Evolutionary conservation across 495 filamentous ascomycete genomes (phyloP).

Genomic region (Cercophora scortea): DNA sequence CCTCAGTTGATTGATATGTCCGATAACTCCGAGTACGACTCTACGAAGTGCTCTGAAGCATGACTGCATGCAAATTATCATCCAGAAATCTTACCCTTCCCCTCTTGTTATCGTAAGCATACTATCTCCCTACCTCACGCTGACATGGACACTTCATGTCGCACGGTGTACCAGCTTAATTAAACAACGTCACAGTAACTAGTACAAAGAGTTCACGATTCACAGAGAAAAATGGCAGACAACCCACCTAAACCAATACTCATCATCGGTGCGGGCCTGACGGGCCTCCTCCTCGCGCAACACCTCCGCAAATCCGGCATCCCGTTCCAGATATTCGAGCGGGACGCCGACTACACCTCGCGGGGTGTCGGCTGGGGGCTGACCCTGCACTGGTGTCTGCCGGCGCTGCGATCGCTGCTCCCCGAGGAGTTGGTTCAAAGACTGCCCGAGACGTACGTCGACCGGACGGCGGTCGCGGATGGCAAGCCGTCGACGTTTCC

Average conservation of each 20-base stretch:
- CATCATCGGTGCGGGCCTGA: slow-evolving; percentile 55
- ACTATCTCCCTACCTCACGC: too few relatives aligned
- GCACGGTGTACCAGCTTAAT: too few relatives aligned
- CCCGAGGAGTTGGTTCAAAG: slow-evolving; percentile 38
- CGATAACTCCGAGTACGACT: too few relatives aligned
- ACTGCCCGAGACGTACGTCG: slow-evolving; percentile 43
- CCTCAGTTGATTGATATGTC: too few relatives aligned
- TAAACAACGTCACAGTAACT: too few relatives aligned
- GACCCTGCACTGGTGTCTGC: slow-evolving; percentile 51
- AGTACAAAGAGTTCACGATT: too few relatives aligned
- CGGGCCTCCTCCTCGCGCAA: slow-evolving; percentile 53
- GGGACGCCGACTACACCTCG: slow-evolving; percentile 36
- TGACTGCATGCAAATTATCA: too few relatives aligned
- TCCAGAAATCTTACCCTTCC: too few relatives aligned
- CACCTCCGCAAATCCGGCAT: slow-evolving; percentile 35
- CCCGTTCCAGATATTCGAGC: slow-evolving; percentile 47
- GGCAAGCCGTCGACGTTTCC: slow-evolving; percentile 28
- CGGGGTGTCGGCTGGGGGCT: slow-evolving; percentile 52
- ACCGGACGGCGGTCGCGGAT: slow-evolving; percentile 17
- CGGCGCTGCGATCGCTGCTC: slow-evolving; percentile 40
- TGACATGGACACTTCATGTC: too few relatives aligned
- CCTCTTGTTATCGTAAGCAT: too few relatives aligned
- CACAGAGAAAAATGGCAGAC: too few relatives aligned
- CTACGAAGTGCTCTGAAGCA: too few relatives aligned
- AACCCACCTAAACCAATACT: slow-evolving; percentile 9